Percentiles rank a stretch among this genome's conserved stretches.
phyloP scores from a whole-genome alignment of 805 yeast species.

The Blastobotrys muscicola region DNA sequence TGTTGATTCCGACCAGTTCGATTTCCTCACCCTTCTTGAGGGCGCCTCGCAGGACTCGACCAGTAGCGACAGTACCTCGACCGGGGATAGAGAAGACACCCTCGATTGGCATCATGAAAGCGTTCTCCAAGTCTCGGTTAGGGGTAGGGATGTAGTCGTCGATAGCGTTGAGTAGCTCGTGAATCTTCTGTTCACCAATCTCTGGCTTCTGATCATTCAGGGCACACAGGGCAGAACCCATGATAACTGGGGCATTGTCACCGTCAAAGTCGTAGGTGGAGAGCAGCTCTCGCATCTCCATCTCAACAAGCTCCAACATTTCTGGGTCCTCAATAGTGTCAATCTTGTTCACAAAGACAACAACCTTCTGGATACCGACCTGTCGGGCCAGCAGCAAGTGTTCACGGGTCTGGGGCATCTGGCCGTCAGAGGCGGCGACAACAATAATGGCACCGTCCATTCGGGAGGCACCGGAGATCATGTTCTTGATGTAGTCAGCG shows the following conservation, averaged over 20 bases:
- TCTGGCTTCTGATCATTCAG: conserved; percentile 81
- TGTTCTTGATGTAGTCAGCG: conserved; percentile 96
- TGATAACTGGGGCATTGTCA: conserved; percentile 92
- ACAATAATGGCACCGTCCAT: conserved; percentile 99
- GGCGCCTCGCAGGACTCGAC: conserved; percentile 97
- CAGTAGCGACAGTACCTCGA: conserved; percentile 99
- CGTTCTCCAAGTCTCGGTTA: conserved; percentile 87
- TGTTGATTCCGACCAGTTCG: conserved; percentile 90
- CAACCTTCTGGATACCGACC: conserved; percentile 97
- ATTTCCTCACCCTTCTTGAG: conserved; percentile 98
- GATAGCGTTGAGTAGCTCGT: conserved; percentile 79
- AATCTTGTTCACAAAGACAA: conserved; percentile 96
- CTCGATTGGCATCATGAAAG: conserved; percentile 95
- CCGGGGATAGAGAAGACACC: conserved; percentile 97
- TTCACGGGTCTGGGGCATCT: conserved; percentile 99
- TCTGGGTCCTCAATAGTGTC: conserved; percentile 98
- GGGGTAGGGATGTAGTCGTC: conserved; percentile 97
- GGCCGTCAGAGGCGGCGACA: conserved; percentile 98
- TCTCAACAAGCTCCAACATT: conserved; percentile 98
- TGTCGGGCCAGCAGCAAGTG: conserved; percentile 97
- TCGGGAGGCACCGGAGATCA: conserved; percentile 99
- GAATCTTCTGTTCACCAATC: conserved; percentile 80
- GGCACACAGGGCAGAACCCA: conserved; percentile 98
- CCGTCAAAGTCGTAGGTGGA: conserved; percentile 92
- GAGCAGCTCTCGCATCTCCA: conserved; percentile 98